Evolutionary conservation across 371 early-diverging fungal genomes (phyloP).

Genomic region (Syncephalastrum racemosum): DNA sequence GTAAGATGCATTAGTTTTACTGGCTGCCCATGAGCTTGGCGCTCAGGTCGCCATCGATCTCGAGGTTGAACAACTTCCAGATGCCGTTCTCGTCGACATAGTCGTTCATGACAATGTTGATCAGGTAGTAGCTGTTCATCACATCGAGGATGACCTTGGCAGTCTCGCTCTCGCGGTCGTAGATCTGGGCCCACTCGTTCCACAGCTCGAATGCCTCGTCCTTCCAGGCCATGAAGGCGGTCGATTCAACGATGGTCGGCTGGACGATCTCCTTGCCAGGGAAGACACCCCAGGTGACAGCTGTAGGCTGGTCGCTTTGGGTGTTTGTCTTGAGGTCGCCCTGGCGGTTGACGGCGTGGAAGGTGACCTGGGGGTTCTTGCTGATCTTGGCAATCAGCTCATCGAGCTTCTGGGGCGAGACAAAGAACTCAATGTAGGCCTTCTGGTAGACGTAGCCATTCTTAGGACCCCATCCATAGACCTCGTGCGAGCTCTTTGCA

Average conservation of each 20-base stretch:
- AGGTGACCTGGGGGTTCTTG: slow-evolving; percentile 74
- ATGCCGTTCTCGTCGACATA: slow-evolving; percentile 75
- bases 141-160: slow-evolving; percentile 66
- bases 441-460: slow-evolving; percentile 97
- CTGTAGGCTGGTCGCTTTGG: slow-evolving; percentile 83
- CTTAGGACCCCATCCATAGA: slow-evolving; percentile 96
- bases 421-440: slow-evolving; percentile 96
- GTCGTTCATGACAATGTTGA: slow-evolving; percentile 96
- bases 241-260: slow-evolving; percentile 93
- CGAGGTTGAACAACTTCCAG: slow-evolving; percentile 69
- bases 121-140: slow-evolving; percentile 82
- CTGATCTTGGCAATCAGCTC: slow-evolving; percentile 68
- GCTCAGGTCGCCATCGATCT: slow-evolving; percentile 41
- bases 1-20: slow-evolving; percentile 5
- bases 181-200: slow-evolving; percentile 87
- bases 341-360: slow-evolving; percentile 86
- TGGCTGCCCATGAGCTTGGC: slow-evolving; percentile 18
- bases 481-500: slow-evolving; percentile 72
- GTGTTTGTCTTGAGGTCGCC: slow-evolving; percentile 90
- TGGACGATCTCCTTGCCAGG: slow-evolving; percentile 97
- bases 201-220: slow-evolving; percentile 97
- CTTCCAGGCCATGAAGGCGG: slow-evolving; percentile 94
- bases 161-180: slow-evolving; percentile 62
- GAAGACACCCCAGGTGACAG: slow-evolving; percentile 99
- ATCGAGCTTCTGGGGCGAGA: slow-evolving; percentile 71